Conservation (phyloP, 768 basidiomycete genomes). For the Rhizopogon vesiculosus region DNA sequence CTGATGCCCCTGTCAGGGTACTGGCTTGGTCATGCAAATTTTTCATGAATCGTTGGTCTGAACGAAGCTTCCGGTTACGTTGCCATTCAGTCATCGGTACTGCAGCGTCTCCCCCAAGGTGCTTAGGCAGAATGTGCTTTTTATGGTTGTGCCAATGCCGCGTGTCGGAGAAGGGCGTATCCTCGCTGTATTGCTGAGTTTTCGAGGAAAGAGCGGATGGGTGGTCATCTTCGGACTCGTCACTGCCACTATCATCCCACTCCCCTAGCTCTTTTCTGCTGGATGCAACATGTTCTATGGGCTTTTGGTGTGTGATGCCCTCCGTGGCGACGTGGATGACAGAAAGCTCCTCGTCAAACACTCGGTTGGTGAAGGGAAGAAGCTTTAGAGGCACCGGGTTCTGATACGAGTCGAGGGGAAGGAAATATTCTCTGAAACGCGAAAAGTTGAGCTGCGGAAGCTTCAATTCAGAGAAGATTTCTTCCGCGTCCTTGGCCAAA, state of each 20-base stretch:
- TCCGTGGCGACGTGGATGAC: conserved; percentile 20
- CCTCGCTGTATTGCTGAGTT: conserved; percentile 27
- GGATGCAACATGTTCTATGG: conserved; percentile 2
- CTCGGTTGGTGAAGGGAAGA: conserved; percentile 36
- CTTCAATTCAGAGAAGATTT: conserved; percentile 16
- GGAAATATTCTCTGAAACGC: conserved; percentile 15
- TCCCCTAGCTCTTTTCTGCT: conserved; percentile 11
- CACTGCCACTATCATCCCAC: conserved; percentile 10
- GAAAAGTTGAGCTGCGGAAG: conserved; percentile 16
- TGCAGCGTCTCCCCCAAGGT: conserved; percentile 43
- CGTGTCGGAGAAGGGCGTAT: conserved; percentile 43
- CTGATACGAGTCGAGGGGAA: conserved; percentile 3
- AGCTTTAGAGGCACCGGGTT: conserved; percentile 11
- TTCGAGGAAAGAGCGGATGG: background rate
- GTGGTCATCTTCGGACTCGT: conserved; percentile 10
- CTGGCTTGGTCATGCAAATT: conserved; percentile 53
- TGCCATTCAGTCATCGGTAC: conserved; percentile 30
- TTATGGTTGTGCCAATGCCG: conserved; percentile 57
- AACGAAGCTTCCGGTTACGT: conserved; percentile 31
- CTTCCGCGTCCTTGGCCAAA: conserved; percentile 16
- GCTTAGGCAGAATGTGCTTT: conserved; percentile 45
- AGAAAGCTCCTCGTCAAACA: conserved; percentile 39
- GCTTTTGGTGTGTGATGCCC: background rate
- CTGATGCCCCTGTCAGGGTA: conserved; percentile 60
- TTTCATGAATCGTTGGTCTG: conserved; percentile 56